A percentile compares a stretch with the other conserved stretches of the same genome.
These are phyloP conservation scores for Calocybe indica DNA, from an alignment of 768 basidiomycete genomes.

Conservation along the genomic window DNA sequence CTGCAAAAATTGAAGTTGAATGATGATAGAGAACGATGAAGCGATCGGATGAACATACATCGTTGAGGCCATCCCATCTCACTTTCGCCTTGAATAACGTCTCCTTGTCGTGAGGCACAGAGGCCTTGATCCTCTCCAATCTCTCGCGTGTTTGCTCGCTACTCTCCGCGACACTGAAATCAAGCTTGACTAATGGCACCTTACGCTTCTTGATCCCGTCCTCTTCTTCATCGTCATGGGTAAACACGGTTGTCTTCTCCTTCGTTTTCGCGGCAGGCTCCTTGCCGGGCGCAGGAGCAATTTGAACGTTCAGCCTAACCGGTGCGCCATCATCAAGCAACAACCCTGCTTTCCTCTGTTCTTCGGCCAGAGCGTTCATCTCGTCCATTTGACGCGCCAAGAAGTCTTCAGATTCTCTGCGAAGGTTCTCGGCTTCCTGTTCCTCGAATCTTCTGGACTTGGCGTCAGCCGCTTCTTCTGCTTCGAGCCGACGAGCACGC, in stretches of 20 bases:
- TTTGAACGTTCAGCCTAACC: conserved; percentile 77
- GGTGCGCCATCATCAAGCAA: conserved; percentile 89
- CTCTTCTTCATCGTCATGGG: conserved; percentile 82
- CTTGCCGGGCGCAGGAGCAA: conserved; percentile 42
- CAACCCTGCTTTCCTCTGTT: conserved; percentile 87
- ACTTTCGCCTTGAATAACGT: conserved; percentile 79
- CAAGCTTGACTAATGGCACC: conserved; percentile 83
- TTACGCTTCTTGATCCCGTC: conserved; percentile 80
- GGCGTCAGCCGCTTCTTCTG: conserved; percentile 81
- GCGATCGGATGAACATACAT: conserved; percentile 45
- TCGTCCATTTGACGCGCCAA: conserved; percentile 93
- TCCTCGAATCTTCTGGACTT: conserved; percentile 80
- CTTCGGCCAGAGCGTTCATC: conserved; percentile 86
- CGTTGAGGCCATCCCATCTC: conserved; percentile 86
- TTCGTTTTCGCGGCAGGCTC: conserved; percentile 50
- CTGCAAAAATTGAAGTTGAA: conserved; percentile 31
- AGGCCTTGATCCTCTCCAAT: conserved; percentile 68
- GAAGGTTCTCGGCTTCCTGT: conserved; percentile 80
- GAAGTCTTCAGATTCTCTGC: conserved; percentile 90
- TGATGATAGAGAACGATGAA: conserved; percentile 6
- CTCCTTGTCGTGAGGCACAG: conserved; percentile 75
- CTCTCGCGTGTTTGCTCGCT: conserved; percentile 75
- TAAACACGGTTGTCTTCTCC: conserved; percentile 61
- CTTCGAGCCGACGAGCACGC: conserved; percentile 60
- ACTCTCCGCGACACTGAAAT: conserved; percentile 78